phyloP scores from a whole-genome alignment of 2,329 filamentous ascomycete species.

The Pseudogymnoascus sp. region DNA sequence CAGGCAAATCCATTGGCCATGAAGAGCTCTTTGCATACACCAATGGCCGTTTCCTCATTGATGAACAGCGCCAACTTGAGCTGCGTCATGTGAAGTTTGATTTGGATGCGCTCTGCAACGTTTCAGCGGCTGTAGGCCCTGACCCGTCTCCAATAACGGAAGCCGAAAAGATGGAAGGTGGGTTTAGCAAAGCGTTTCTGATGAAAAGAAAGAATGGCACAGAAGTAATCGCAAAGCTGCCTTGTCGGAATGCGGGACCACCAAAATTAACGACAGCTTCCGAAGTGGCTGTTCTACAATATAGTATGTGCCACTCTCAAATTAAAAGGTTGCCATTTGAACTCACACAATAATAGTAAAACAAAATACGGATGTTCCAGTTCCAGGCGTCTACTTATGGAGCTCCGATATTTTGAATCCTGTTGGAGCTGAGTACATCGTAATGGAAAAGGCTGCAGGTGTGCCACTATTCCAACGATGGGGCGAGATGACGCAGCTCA shows the following conservation, averaged over 20 bases:
- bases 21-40: conserved; percentile 21
- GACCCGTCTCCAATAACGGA: conserved; percentile 26
- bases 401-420: conserved; percentile 14
- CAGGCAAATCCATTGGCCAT: not conserved
- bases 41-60: conserved; percentile 30
- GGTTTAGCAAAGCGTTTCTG: conserved; percentile 36
- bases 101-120: conserved; percentile 31
- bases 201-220: conserved; percentile 32
- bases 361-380: conserved; percentile 20
- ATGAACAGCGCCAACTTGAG: conserved; percentile 29
- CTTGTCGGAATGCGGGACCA: conserved; percentile 32
- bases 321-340: not conserved
- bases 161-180: conserved; percentile 36
- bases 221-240: conserved; percentile 33
- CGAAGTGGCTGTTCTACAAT: conserved; percentile 37
- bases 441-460: conserved; percentile 31
- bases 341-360: conserved; percentile 7
- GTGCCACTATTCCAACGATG: conserved; percentile 23
- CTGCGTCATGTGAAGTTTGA: conserved; percentile 33
- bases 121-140: conserved; percentile 29
- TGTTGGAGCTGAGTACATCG: conserved; percentile 31
- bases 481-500: conserved; percentile 14
- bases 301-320: conserved; percentile 24
- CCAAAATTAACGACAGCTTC: conserved; percentile 30
- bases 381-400: conserved; percentile 28